Base-by-base conservation (phyloP, 2,329 filamentous ascomycete species). In the Sporothrix luriei region DNA sequence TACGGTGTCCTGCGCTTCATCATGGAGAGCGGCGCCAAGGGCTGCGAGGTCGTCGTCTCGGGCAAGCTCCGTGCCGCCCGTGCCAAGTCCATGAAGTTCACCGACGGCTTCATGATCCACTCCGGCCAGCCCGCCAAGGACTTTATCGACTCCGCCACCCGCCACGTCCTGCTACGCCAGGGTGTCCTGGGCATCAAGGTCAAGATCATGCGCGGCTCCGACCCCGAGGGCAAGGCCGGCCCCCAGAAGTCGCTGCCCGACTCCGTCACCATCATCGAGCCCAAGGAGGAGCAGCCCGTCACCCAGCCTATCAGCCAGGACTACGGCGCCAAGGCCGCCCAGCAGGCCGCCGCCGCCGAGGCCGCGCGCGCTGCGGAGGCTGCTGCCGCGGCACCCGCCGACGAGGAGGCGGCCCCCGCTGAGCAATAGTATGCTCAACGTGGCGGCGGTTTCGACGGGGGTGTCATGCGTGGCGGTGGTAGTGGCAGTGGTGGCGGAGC, bases 51-150 rank as follows among this genome's bases (percentile, higher is more conserved):
- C 76, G 95, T 99, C 81, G 95, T 99, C 77, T 97, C 93, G 78
- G 95, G 95, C 84, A 99, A 99, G 91, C 92, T 99, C 78, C 91
- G 95, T 81, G 95, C 95, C 83, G 95, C 95, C 80, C 93, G 95
- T 88, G 95, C 95, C 85, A 99, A 99, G 93, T 93, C 89, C 87
- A 99, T 99, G 95, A 99, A 99, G 91, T 99, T 99, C 91, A 99
- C 95, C 84, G 94, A 99, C 84, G 95, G 95, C 83, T 99, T 99
- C 93, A 99, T 99, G 95, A 99, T 99, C 86, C 95, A 99, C 92
- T 99, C 95, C 80, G 95, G 95, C 86, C 95, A 99, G 84, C 95
- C 95, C 80, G 95, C 94, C 81, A 94, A 96, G 86, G 95, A 99
- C 87, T 99, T 99, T 88, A 99, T 99, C 83, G 95, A 99, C 88